Base-by-base conservation (phyloP, 2,329 filamentous ascomycete genomes). In the Myriosclerotinia duriaeana region DNA sequence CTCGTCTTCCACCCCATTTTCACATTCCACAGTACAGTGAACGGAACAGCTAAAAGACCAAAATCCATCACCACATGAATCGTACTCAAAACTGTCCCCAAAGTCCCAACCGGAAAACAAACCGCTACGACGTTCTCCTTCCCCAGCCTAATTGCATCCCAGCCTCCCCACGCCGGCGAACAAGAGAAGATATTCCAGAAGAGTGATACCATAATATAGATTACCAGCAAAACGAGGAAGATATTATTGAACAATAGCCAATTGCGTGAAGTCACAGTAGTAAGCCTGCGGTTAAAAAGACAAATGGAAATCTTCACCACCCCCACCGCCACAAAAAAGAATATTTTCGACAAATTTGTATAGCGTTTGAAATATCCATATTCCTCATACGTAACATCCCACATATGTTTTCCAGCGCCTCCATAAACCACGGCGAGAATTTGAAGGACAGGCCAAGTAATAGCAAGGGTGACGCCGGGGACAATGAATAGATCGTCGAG, bases 291-390 rank as follows among this genome's bases (percentile, higher is more conserved):
- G 54, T 78, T 77, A 69, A 78, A 79, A 36, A 76, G 70, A 11
- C 73, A 72, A n/a, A 79, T 77, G 5, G 76, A 77, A 26, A 78
- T 72, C 65, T 79, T 78, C 65, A 78, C 74, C 38, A 78, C 68
- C n/a, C 77, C 77, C 6, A 77, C 72, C 96, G 95, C 77, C 91
- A 97, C 73, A 91, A 94, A 74, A 93, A 98, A 77, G 93, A 98
- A 74, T 97, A 94, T 93, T 97, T 96, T 76, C 91, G 92, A 67
- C 97, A 98, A 78, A 90, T 92, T 46, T 92, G 93, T 61, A 93
- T 93, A 53, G 91, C 89, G 63, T 80, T 93, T 48, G 93, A 74
- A 76, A 54, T 71, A 59, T 38, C 73, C 69, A 59, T 75, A 74
- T 52, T 78, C 73, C 30, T 74, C 71, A 42, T 78, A 78, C 0